Base-by-base conservation (phyloP, 73 alveolate species). In the Urostyla sp. region DNA sequence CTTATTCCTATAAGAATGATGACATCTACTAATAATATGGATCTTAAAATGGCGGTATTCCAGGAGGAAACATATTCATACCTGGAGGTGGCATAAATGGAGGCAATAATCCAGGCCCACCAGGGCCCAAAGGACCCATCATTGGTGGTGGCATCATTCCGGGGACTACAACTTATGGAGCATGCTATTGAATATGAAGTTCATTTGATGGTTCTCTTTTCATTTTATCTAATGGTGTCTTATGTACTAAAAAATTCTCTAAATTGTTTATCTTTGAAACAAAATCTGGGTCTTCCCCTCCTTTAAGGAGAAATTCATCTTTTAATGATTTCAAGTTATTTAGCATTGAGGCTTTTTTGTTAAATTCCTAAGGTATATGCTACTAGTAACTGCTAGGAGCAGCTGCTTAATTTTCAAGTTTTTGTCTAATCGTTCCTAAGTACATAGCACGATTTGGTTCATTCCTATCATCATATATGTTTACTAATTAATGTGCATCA, bases 201-300 rank as follows among this genome's bases (percentile, higher is more conserved):
- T n/a, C n/a, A 40, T 10, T 40, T 40, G 52, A 40, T 10, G 52
- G 16, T 16, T 40, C 10, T 40, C 15, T 10, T 16, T 40, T 11
- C 15, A 11, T 10, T 40, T 10, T 10, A 11, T 40, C 20, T 40
- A 40, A 11, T 10, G 52, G 52, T 40, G 52, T 10, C 52, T 40
- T 11, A 48, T 40, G 67, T 28, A 36, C 16, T 0, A 84, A 8
- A 37, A 84, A 84, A 50, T 74, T 57, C 45, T 84, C 57, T 24
- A 84, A 48, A 32, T 84, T 88, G 23, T 59, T 59, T 1, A 84
- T 72, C 30, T 75, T 38, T 5, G 28, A 20, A 0, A 84, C 5
- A 48, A 84, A 84, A 10, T 84, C 79, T 36, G 67, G 82, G 40
- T 84, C 92, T 27, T 50, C 85, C n/a, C 92, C 92, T 1, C 92